Conservation (phyloP, 1,284 basidiomycete genomes). For the Cryptococcus sp. region DNA sequence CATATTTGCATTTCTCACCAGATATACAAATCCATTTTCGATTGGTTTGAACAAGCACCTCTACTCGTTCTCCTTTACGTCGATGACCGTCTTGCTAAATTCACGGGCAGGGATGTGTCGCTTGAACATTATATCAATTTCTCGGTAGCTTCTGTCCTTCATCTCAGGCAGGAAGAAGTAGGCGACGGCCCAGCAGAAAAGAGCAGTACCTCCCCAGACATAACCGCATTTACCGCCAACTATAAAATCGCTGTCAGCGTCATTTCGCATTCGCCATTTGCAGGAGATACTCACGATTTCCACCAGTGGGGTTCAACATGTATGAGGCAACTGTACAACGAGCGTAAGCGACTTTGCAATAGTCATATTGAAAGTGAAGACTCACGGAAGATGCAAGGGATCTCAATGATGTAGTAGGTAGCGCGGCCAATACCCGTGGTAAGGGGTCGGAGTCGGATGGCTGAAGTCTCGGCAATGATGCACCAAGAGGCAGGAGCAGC, state of each 20-base stretch:
- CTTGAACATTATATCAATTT: constrained; percentile 50
- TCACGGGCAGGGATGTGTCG: constrained; percentile 40
- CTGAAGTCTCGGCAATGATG: constrained; percentile 43
- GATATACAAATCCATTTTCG: no score
- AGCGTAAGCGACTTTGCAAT: not conserved
- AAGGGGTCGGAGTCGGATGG: constrained; percentile 40
- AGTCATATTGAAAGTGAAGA: not conserved
- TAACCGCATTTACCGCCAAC: constrained; percentile 44
- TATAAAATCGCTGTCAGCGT: constrained; percentile 7
- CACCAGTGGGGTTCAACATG: constrained; percentile 40
- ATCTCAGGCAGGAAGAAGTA: constrained; percentile 52
- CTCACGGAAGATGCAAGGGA: constrained; percentile 38
- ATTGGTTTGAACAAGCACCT: no score
- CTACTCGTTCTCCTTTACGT: constrained; percentile 27
- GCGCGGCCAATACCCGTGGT: constrained; percentile 45
- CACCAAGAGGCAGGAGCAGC: constrained; percentile 35
- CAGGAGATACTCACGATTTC: constrained; percentile 20
- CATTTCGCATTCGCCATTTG: not conserved
- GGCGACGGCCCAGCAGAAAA: constrained; percentile 19
- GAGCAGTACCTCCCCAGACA: constrained; percentile 49
- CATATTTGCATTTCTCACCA: no score
- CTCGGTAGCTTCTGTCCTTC: constrained; percentile 45
- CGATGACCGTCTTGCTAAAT: constrained; percentile 44
- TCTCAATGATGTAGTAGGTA: constrained; percentile 42
- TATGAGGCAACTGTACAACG: constrained; percentile 25